These are phyloP conservation scores for Brassica hybrid DNA, from an alignment of 441 rosid species.

Conservation along the genomic window DNA sequence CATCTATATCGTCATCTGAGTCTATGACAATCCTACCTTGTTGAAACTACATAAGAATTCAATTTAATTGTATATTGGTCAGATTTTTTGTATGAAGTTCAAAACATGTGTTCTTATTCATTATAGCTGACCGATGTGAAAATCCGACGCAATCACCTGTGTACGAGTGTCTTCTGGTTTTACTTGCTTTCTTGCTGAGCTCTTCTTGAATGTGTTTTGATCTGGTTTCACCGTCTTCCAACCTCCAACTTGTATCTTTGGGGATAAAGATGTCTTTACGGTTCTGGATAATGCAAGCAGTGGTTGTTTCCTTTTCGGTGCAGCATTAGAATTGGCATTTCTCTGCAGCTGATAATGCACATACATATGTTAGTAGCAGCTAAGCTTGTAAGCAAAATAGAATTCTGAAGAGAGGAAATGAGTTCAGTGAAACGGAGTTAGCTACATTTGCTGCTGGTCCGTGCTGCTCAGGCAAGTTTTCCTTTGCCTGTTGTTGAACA, in stretches of 20 bases:
- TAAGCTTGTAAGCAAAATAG: slow-evolving; percentile 12
- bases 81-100: neutral
- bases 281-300: slow-evolving; percentile 39
- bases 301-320: slow-evolving; percentile 28
- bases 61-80: slow-evolving; percentile 14
- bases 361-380: slow-evolving; percentile 18
- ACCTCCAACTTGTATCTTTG: slow-evolving; percentile 57
- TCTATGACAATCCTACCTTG: slow-evolving; percentile 52
- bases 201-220: slow-evolving; percentile 36
- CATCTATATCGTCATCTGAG: slow-evolving; percentile 84
- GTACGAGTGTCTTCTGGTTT: slow-evolving; percentile 31
- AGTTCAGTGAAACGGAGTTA: neutral
- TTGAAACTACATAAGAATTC: slow-evolving; percentile 49
- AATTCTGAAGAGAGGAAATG: slow-evolving; percentile 6
- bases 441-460: slow-evolving; percentile 34
- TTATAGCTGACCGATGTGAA: slow-evolving; percentile 15
- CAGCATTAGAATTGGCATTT: slow-evolving; percentile 16
- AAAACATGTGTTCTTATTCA: neutral
- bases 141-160: slow-evolving; percentile 32
- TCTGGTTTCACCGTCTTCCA: slow-evolving; percentile 70
- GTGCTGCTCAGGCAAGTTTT: slow-evolving; percentile 20
- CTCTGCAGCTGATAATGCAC: slow-evolving; percentile 27
- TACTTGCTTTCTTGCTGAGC: slow-evolving; percentile 33
- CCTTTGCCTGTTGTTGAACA: slow-evolving; percentile 34
- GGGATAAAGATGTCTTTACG: slow-evolving; percentile 41